Conservation (phyloP, 352 stramenopile species). For the Hyaloperonospora arabidopsidis region DNA sequence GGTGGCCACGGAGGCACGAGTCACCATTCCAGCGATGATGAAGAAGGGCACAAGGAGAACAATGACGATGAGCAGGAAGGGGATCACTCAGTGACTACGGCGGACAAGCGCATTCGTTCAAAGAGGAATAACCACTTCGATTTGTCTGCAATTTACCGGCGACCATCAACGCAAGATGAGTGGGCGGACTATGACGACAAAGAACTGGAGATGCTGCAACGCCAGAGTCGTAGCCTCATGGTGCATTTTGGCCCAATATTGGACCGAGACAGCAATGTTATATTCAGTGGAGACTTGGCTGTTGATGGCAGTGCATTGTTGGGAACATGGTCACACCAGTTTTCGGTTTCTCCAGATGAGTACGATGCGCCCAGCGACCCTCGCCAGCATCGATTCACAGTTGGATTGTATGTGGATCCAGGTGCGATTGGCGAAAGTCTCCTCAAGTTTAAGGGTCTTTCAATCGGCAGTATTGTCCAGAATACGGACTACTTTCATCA, state of each 20-base stretch:
- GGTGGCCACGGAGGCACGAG: not conserved
- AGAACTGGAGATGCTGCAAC: conserved; percentile 54
- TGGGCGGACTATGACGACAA: conserved; percentile 59
- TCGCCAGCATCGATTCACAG: conserved; percentile 38
- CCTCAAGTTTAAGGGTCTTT: conserved; percentile 78
- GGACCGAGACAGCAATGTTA: conserved; percentile 51
- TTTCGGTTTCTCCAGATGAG: conserved; percentile 30
- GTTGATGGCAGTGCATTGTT: conserved; percentile 52
- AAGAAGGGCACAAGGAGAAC: conserved; percentile 15
- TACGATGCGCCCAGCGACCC: conserved; percentile 31
- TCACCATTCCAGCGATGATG: not conserved
- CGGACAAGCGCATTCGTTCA: conserved; percentile 12
- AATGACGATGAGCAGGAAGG: conserved; percentile 1
- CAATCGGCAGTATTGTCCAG: conserved; percentile 65
- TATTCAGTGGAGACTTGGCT: conserved; percentile 53
- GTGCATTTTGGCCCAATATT: conserved; percentile 61
- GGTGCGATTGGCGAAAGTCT: conserved; percentile 48
- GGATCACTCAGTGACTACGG: conserved; percentile 10
- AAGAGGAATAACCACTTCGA: conserved; percentile 11
- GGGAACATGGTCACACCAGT: conserved; percentile 61
- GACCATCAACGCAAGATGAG: conserved; percentile 44
- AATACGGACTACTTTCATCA: conserved; percentile 68
- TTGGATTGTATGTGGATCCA: conserved; percentile 66
- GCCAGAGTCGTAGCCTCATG: conserved; percentile 51
- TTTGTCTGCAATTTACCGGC: conserved; percentile 10